A percentile compares a stretch with the other conserved stretches of the same genome.
Evolutionary conservation across 2,329 filamentous ascomycete species (phyloP).

Genomic region (Diaporthe australafricana): DNA sequence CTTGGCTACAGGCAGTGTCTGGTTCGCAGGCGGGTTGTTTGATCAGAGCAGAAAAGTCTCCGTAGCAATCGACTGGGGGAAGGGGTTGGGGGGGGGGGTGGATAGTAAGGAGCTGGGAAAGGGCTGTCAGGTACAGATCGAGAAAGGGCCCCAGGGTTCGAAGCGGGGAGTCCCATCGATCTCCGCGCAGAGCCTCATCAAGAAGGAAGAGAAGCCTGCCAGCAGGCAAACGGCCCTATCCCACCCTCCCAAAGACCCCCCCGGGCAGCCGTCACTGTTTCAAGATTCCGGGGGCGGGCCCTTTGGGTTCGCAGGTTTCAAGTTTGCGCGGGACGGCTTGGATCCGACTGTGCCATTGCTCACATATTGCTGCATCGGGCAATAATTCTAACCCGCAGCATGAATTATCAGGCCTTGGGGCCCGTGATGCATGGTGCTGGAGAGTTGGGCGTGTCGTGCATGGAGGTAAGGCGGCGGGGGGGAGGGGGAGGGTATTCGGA

Average conservation of each 20-base stretch:
- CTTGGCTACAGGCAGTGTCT: neutral
- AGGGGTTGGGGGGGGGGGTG: no score
- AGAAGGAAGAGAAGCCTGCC: neutral
- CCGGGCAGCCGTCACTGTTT: conserved; percentile 26
- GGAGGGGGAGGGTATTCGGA: neutral
- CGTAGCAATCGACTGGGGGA: neutral
- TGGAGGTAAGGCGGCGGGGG: neutral
- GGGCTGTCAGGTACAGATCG: conserved; percentile 14
- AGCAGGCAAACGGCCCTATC: no score
- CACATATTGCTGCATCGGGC: conserved; percentile 19
- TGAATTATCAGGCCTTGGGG: conserved; percentile 6
- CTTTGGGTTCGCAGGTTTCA: conserved; percentile 24
- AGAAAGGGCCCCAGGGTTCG: neutral
- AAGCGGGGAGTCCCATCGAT: conserved; percentile 17
- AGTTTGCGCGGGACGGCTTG: conserved; percentile 23
- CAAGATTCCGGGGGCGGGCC: conserved; percentile 12
- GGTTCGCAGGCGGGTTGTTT: neutral
- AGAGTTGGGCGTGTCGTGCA: neutral
- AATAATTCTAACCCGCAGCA: conserved; percentile 3
- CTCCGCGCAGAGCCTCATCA: conserved; percentile 8
- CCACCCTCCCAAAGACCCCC: neutral
- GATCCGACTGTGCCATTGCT: conserved; percentile 27
- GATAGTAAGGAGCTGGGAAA: no score
- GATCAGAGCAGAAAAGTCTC: conserved; percentile 14
- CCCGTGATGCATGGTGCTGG: neutral